Evolutionary conservation across 371 early-diverging fungal species (phyloP).

Genomic region (Globomyces sp.): DNA sequence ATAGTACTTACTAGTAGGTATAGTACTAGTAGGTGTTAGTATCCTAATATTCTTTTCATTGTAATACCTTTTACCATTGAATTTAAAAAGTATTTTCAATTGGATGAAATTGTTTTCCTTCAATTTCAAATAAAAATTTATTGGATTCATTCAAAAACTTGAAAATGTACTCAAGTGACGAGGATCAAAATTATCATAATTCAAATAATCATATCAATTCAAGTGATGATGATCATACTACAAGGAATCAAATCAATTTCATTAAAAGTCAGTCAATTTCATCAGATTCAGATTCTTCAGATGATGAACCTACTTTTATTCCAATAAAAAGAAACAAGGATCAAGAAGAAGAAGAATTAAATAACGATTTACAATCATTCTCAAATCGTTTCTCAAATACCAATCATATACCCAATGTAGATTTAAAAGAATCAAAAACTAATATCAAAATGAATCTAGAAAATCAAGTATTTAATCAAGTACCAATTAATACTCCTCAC

Average conservation of each 20-base stretch:
- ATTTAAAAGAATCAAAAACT: background rate
- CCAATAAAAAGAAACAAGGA: constrained; percentile 4
- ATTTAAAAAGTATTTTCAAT: too few relatives aligned
- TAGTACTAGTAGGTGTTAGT: too few relatives aligned
- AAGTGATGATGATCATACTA: constrained; percentile 7
- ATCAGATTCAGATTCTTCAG: background rate
- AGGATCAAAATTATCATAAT: constrained; percentile 9
- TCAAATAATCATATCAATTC: constrained; percentile 20
- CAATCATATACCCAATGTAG: background rate
- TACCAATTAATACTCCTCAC: background rate
- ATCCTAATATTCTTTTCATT: too few relatives aligned
- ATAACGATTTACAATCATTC: background rate
- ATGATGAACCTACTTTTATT: background rate
- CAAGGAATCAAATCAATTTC: constrained; percentile 7
- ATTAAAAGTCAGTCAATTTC: background rate
- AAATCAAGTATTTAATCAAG: background rate
- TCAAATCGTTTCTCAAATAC: background rate
- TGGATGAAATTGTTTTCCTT: constrained; percentile 30
- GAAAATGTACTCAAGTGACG: too few relatives aligned
- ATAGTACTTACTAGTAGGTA: too few relatives aligned
- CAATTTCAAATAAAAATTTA: too few relatives aligned
- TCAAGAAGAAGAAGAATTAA: constrained; percentile 5
- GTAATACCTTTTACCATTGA: too few relatives aligned
- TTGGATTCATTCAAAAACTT: too few relatives aligned
- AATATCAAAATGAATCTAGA: background rate